These are phyloP conservation scores for Juncus inflexus DNA, from an alignment of 176 grass and related monocot genomes.

Conservation along the genomic window DNA sequence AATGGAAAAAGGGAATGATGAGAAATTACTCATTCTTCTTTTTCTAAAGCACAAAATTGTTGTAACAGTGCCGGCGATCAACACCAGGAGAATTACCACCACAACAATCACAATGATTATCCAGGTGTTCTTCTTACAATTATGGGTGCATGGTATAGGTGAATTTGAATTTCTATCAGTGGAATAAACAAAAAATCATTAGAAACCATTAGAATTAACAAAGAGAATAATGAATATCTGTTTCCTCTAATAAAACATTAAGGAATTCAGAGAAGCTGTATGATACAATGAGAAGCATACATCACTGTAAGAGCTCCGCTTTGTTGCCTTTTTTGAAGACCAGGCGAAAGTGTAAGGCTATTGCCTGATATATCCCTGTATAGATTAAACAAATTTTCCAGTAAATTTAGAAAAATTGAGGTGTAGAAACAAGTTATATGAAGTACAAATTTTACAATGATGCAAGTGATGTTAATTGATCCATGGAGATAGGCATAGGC, in stretches of 20 bases:
- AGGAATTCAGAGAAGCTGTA: background rate
- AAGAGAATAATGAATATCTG: no score
- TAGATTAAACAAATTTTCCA: background rate
- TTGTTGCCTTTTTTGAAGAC: constrained; percentile 31
- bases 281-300: constrained; percentile 23
- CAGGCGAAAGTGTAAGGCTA: constrained; percentile 33
- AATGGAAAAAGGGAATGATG: no score
- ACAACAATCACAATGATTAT: background rate
- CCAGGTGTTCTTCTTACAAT: constrained; percentile 11
- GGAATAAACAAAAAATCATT: background rate
- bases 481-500: constrained; percentile 37
- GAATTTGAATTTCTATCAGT: background rate
- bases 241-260: no score
- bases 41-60: background rate
- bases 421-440: background rate
- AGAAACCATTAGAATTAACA: background rate
- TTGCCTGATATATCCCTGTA: constrained; percentile 19
- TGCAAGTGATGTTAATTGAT: constrained; percentile 36
- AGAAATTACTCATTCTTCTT: background rate
- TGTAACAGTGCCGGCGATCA: background rate
- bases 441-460: constrained; percentile 33
- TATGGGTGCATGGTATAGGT: background rate
- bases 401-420: no score
- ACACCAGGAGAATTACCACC: background rate
- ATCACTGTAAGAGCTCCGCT: constrained; percentile 35